Evolutionary conservation across 2,329 filamentous ascomycete genomes (phyloP).

Genomic region (Cladosporium austrohemisphaericum): DNA sequence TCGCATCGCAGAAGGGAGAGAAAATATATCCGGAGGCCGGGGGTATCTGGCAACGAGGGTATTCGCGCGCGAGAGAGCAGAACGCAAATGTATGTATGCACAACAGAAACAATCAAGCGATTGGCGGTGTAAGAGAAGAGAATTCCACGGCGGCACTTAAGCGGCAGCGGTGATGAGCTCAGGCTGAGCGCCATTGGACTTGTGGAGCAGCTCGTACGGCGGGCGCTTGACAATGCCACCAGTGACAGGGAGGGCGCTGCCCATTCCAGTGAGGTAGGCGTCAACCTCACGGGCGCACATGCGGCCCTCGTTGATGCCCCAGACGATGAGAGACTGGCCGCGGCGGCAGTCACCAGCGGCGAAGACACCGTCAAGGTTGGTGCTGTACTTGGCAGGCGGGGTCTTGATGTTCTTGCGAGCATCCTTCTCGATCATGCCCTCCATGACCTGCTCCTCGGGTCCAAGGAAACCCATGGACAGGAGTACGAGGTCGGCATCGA

Average conservation of each 20-base stretch:
- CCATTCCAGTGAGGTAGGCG: conserved; percentile 71
- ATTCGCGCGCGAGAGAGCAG: conserved; percentile 1
- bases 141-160: conserved; percentile 7
- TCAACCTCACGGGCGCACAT: conserved; percentile 91
- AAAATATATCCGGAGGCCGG: conserved; percentile 1
- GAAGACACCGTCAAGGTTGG: conserved; percentile 84
- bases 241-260: conserved; percentile 78
- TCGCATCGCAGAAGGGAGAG: not conserved
- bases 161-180: conserved; percentile 39
- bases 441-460: conserved; percentile 82
- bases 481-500: conserved; percentile 90
- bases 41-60: conserved; percentile 10
- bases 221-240: conserved; percentile 87
- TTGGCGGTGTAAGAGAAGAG: not conserved
- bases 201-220: conserved; percentile 64
- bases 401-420: conserved; percentile 96
- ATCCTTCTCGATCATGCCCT: conserved; percentile 86
- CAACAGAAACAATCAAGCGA: conserved; percentile 1
- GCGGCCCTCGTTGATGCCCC: conserved; percentile 97
- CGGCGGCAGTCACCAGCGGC: conserved; percentile 93
- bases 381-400: conserved; percentile 77
- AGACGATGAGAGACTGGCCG: conserved; percentile 93
- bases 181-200: conserved; percentile 35
- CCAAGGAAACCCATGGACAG: conserved; percentile 97
- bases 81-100: not conserved